These are phyloP conservation scores for Blastobotrys indianensis DNA, from an alignment of 1,139 yeast genomes.

Conservation along the genomic window DNA sequence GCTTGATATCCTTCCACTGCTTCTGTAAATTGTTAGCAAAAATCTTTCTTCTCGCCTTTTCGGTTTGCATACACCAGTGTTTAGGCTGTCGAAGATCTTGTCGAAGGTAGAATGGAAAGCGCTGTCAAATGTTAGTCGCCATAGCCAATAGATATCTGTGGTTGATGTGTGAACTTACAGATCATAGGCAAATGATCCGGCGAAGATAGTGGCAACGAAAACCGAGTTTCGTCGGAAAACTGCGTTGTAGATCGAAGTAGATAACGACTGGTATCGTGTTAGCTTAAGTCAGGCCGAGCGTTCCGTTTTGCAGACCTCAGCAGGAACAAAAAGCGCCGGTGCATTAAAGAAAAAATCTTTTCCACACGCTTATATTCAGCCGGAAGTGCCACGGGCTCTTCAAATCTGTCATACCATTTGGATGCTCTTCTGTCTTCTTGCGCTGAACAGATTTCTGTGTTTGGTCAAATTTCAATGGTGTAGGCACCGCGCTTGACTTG, in stretches of 20 bases:
- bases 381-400: no score
- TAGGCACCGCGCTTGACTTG: no score
- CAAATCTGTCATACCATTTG: no score
- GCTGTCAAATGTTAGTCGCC: slow-evolving; percentile 21
- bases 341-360: no score
- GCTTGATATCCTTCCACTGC: slow-evolving; percentile 93
- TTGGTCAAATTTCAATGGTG: no score
- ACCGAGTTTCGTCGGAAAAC: slow-evolving; percentile 91
- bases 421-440: no score
- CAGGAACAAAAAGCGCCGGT: no score
- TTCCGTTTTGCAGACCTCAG: no score
- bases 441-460: no score
- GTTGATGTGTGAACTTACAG: slow-evolving; percentile 34
- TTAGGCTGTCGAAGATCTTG: slow-evolving; percentile 77
- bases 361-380: no score
- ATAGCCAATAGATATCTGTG: neutral
- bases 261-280: slow-evolving; percentile 25
- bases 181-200: slow-evolving; percentile 87
- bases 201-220: slow-evolving; percentile 79
- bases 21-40: slow-evolving; percentile 37
- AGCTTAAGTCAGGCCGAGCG: no score
- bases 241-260: slow-evolving; percentile 56
- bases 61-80: slow-evolving; percentile 54
- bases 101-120: slow-evolving; percentile 76
- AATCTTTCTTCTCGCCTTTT: neutral